Percentiles rank a stretch among this genome's conserved stretches.
Conservation (phyloP, 2,329 filamentous ascomycete species). For the Scytalidium sp. region DNA sequence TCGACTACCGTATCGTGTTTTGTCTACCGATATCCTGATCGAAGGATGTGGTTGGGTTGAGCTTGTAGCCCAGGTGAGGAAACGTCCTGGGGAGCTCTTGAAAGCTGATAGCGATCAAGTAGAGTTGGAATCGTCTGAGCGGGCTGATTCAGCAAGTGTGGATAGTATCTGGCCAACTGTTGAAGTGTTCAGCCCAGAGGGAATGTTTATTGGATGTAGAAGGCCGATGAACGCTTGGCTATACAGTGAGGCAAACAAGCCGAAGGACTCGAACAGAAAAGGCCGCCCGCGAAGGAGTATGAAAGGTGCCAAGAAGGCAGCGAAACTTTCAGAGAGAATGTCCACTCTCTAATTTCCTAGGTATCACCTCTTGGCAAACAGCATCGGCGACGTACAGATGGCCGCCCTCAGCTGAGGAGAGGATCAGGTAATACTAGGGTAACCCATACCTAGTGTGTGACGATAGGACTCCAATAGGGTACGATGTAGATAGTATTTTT, state of each 20-base stretch:
- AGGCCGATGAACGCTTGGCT: conserved; percentile 70
- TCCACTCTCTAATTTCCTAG: not conserved
- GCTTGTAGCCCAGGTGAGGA: conserved; percentile 76
- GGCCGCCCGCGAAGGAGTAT: conserved; percentile 66
- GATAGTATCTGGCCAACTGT: conserved; percentile 62
- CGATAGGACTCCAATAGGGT: too few species aligned
- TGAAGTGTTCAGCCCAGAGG: conserved; percentile 82
- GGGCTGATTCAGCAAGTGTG: conserved; percentile 11
- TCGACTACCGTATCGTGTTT: conserved; percentile 72
- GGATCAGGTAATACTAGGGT: too few species aligned
- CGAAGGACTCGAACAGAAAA: conserved; percentile 45
- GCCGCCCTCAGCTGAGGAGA: too few species aligned
- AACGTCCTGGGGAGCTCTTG: conserved; percentile 37
- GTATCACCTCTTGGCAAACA: too few species aligned
- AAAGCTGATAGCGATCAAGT: conserved; percentile 10
- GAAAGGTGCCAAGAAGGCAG: conserved; percentile 56
- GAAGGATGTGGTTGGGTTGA: conserved; percentile 96
- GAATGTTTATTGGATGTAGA: conserved; percentile 70
- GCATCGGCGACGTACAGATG: too few species aligned
- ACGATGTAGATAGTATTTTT: too few species aligned
- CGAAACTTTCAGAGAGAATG: conserved; percentile 35
- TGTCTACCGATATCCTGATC: conserved; percentile 80
- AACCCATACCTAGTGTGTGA: too few species aligned
- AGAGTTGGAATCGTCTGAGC: conserved; percentile 8
- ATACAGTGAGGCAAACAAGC: conserved; percentile 52